Conservation (phyloP, 2,329 filamentous ascomycete species). For the Monilinia fructicola region DNA sequence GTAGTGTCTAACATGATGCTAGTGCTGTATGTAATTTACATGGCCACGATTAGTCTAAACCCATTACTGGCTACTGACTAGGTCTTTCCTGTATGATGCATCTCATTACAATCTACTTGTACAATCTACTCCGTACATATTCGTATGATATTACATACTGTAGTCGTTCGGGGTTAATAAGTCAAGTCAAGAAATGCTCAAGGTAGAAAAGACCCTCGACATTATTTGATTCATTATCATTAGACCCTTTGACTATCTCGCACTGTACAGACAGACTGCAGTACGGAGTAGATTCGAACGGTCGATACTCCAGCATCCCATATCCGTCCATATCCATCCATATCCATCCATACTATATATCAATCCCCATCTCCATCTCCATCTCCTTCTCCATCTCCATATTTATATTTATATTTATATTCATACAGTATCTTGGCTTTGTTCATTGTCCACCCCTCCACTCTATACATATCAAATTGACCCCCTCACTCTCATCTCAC, state of each 20-base stretch:
- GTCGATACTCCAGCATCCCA: constrained; percentile 4
- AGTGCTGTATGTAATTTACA: too few relatives aligned
- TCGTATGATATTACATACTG: too few relatives aligned
- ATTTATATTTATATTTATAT: too few relatives aligned
- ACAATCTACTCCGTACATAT: too few relatives aligned
- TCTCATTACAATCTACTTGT: not conserved
- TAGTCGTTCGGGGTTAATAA: too few relatives aligned
- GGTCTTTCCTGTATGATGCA: constrained; percentile 4
- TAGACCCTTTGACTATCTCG: not conserved
- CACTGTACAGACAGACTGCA: too few relatives aligned
- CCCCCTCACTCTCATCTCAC: not conserved
- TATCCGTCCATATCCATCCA: constrained; percentile 15
- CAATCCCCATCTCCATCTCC: not conserved
- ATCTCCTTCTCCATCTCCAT: not conserved
- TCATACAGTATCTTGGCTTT: too few relatives aligned
- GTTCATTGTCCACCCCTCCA: not conserved
- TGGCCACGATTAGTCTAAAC: not conserved
- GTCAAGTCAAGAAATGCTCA: not conserved
- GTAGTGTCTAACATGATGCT: too few relatives aligned
- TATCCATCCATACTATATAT: too few relatives aligned
- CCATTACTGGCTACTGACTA: not conserved
- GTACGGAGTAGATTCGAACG: too few relatives aligned
- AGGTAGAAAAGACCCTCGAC: not conserved
- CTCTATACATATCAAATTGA: constrained; percentile 18
- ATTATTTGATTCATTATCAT: not conserved